Evolutionary conservation across 2,329 filamentous ascomycete species (phyloP).

Genomic region (Pseudogymnoascus sp.): DNA sequence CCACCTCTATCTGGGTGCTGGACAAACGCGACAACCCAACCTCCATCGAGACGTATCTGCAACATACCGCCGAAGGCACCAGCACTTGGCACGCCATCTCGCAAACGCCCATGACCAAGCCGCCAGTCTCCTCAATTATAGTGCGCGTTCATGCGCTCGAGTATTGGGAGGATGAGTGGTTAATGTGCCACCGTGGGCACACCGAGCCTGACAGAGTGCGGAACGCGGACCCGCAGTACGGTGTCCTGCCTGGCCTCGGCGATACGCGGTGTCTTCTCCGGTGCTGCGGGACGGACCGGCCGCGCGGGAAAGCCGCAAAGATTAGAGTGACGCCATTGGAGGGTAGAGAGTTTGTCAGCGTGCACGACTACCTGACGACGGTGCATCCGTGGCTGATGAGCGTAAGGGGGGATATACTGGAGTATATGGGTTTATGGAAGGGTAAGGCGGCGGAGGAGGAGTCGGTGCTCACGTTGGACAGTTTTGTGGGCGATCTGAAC

Average conservation of each 20-base stretch:
- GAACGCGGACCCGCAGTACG: not conserved
- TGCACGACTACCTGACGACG: conserved; percentile 21
- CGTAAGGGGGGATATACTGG: conserved; percentile 9
- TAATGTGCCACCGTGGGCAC: not conserved
- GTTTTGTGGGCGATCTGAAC: no score
- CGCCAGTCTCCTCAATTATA: not conserved
- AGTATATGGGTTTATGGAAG: not conserved
- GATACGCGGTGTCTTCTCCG: not conserved
- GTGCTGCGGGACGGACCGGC: not conserved
- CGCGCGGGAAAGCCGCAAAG: not conserved
- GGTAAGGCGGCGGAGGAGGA: no score
- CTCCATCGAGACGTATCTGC: not conserved
- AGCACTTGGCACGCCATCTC: not conserved
- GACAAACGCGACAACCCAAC: no score
- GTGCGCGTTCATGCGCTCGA: not conserved
- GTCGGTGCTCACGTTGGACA: no score
- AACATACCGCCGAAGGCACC: not conserved
- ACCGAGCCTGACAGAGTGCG: not conserved
- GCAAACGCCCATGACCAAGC: not conserved
- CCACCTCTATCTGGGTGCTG: no score
- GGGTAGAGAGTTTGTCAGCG: conserved; percentile 16
- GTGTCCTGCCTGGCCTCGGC: not conserved
- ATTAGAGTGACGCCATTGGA: not conserved
- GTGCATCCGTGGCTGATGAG: conserved; percentile 21
- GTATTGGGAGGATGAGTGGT: not conserved